phyloP scores from a whole-genome alignment of 2,329 filamentous ascomycete species.

The Epichloe gansuensis region DNA sequence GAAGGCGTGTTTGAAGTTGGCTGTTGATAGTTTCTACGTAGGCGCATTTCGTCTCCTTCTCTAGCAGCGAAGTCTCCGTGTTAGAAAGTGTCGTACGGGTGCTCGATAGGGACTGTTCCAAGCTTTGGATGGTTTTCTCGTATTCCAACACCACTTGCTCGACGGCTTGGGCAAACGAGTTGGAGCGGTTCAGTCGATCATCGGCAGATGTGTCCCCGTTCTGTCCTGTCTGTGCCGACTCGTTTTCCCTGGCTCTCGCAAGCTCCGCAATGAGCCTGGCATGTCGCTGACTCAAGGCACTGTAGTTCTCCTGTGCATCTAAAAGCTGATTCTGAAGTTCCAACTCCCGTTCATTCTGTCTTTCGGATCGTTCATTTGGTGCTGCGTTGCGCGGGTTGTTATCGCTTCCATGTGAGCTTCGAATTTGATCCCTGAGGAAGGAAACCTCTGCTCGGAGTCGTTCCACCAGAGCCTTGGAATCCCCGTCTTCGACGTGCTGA shows the following conservation, averaged over 20 bases:
- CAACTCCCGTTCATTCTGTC: constrained; percentile 70
- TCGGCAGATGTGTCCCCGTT: constrained; percentile 53
- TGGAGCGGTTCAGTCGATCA: constrained; percentile 84
- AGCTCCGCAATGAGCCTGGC: constrained; percentile 93
- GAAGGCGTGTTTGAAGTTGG: constrained; percentile 79
- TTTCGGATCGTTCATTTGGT: constrained; percentile 60
- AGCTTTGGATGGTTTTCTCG: constrained; percentile 91
- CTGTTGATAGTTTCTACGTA: constrained; percentile 86
- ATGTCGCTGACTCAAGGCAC: constrained; percentile 77
- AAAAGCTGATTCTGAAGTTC: constrained; percentile 90
- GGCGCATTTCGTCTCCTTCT: constrained; percentile 87
- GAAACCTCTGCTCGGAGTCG: constrained; percentile 85
- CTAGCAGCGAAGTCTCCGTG: constrained; percentile 75
- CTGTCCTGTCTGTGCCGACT: constrained; percentile 43
- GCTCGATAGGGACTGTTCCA: constrained; percentile 83
- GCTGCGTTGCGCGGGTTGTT: constrained; percentile 36
- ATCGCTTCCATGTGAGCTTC: constrained; percentile 57
- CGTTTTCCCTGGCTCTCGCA: constrained; percentile 67
- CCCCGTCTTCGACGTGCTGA: constrained; percentile 82
- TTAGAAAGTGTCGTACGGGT: constrained; percentile 72
- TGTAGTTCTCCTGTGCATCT: constrained; percentile 91
- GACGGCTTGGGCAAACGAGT: constrained; percentile 89
- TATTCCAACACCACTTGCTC: constrained; percentile 95
- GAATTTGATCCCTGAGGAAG: constrained; percentile 87
- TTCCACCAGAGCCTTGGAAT: constrained; percentile 90